A percentile compares a stretch with the other conserved stretches of the same genome.
Evolutionary conservation across 139 green algal genomes (phyloP).

Genomic region (Volvox reticuliferus): DNA sequence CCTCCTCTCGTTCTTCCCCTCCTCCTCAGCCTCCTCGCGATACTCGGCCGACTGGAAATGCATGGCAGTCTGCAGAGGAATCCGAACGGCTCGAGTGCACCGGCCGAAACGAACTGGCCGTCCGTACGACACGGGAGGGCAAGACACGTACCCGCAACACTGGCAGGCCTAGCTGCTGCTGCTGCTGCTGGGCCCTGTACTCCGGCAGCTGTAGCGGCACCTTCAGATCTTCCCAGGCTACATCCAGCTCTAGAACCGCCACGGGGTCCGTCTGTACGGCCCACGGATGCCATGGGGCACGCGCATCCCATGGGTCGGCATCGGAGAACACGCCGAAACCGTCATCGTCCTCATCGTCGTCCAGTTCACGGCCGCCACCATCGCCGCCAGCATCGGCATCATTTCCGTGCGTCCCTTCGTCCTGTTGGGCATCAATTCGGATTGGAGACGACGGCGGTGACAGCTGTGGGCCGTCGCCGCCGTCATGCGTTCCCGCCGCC

Average conservation of each 20-base stretch:
- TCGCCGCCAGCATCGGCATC: background rate
- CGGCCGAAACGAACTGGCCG: too few relatives aligned
- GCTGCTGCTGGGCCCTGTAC: background rate
- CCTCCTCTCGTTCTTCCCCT: background rate
- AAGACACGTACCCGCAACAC: background rate
- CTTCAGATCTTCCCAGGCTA: slow-evolving; percentile 17
- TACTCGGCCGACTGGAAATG: too few relatives aligned
- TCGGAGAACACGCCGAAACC: background rate
- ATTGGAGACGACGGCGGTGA: background rate
- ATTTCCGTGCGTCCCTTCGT: background rate
- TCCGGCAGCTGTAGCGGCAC: background rate
- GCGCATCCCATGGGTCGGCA: slow-evolving; percentile 70
- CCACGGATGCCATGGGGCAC: slow-evolving; percentile 77
- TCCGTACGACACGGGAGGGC: background rate
- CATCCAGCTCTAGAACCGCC: slow-evolving; percentile 30
- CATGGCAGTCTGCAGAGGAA: too few relatives aligned
- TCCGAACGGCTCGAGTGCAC: too few relatives aligned
- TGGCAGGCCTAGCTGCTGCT: background rate
- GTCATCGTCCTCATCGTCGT: background rate
- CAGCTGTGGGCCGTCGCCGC: background rate
- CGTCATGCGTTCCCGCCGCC: background rate
- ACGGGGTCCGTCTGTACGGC: slow-evolving; percentile 49
- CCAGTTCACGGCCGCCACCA: background rate
- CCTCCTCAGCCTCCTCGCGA: too few relatives aligned
- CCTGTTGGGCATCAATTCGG: background rate